phyloP scores from a whole-genome alignment of 306 rosid species.

The Cucurbita ficifolia region DNA sequence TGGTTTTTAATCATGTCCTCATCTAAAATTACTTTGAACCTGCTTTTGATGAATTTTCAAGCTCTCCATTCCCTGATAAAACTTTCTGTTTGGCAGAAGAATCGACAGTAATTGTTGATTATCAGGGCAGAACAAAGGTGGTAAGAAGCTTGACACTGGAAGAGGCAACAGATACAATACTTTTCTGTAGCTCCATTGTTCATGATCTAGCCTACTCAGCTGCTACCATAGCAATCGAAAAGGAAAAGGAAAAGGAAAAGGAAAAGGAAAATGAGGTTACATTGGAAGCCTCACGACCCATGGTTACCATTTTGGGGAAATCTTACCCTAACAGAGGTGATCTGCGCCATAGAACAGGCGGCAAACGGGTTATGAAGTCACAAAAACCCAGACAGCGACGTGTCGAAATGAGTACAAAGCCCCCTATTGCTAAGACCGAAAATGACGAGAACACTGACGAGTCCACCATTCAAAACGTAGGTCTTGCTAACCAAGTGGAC shows the following conservation, averaged over 20 bases:
- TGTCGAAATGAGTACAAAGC: conserved; percentile 39
- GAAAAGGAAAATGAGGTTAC: conserved; percentile 47
- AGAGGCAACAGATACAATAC: conserved; percentile 90
- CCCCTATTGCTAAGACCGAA: conserved; percentile 29
- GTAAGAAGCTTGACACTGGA: conserved; percentile 78
- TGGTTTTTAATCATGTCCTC: not conserved
- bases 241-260: conserved; percentile 46
- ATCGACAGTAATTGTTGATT: conserved; percentile 63
- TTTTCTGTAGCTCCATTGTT: conserved; percentile 87
- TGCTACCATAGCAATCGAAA: conserved; percentile 67
- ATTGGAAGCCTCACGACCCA: conserved; percentile 61
- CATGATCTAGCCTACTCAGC: conserved; percentile 82
- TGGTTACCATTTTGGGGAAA: conserved; percentile 53
- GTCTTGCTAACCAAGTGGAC: conserved; percentile 60
- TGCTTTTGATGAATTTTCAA: not conserved
- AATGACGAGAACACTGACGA: conserved; percentile 56
- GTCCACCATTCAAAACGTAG: conserved; percentile 31
- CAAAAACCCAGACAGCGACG: conserved; percentile 39
- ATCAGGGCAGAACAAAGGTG: conserved; percentile 36
- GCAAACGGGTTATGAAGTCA: conserved; percentile 40
- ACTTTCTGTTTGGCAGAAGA: conserved; percentile 35
- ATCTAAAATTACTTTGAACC: not conserved
- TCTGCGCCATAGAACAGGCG: conserved; percentile 20
- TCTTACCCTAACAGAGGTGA: conserved; percentile 43
- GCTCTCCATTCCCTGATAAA: not conserved